These are phyloP conservation scores for Papiliotrema nemorosa DNA, from an alignment of 1,284 basidiomycete species.

Conservation along the genomic window DNA sequence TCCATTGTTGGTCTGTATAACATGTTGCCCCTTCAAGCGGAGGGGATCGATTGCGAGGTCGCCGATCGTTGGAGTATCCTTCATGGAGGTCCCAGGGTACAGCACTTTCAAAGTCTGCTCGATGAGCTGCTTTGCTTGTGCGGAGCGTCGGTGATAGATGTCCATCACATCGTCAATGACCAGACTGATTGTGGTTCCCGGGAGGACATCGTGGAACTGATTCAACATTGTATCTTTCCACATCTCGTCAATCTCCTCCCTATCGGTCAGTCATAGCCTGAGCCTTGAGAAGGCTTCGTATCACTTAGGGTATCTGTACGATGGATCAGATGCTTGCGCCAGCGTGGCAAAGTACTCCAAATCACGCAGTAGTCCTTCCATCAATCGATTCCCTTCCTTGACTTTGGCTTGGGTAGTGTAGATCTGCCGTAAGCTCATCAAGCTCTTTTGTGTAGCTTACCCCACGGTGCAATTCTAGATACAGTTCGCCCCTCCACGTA, in stretches of 20 bases:
- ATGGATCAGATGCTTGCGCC: slow-evolving; percentile 62
- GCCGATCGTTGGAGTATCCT: not conserved
- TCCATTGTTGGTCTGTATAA: too few relatives aligned
- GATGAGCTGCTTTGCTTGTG: not conserved
- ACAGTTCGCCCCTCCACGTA: slow-evolving; percentile 82
- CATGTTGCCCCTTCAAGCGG: not conserved
- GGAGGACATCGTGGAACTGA: slow-evolving; percentile 86
- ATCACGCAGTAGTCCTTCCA: slow-evolving; percentile 80
- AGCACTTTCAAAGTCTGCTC: not conserved
- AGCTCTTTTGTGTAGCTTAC: too few relatives aligned
- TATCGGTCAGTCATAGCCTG: too few relatives aligned
- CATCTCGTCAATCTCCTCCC: slow-evolving; percentile 61
- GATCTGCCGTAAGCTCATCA: slow-evolving; percentile 1
- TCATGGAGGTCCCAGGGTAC: too few relatives aligned
- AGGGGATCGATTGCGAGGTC: not conserved
- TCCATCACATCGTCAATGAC: slow-evolving; percentile 36
- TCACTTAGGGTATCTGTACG: slow-evolving; percentile 59
- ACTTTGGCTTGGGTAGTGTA: slow-evolving; percentile 67
- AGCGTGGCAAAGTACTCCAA: slow-evolving; percentile 74
- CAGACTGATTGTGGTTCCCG: slow-evolving; percentile 69
- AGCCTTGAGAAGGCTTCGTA: too few relatives aligned
- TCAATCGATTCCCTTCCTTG: slow-evolving; percentile 88
- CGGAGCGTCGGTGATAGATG: slow-evolving; percentile 39
- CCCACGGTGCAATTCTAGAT: slow-evolving; percentile 70
- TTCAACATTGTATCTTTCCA: slow-evolving; percentile 88